Evolutionary conservation across 805 yeast species (phyloP), one percentile per base, ranked within the genome.

Genomic region (Yamadazyma phyllophila): DNA sequence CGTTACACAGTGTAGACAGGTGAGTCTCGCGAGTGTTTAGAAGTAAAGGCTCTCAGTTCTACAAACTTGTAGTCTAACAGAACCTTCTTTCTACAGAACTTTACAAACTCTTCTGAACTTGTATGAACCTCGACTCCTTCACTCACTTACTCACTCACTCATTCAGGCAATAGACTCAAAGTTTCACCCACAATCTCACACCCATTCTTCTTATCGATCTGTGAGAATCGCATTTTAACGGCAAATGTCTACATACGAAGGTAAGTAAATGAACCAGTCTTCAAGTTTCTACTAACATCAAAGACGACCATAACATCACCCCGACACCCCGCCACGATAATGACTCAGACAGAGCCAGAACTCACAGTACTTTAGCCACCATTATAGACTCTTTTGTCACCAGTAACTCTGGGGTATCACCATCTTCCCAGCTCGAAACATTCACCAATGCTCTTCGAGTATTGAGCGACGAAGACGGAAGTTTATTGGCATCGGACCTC

Each of bases 171-270:
- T n/a, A n/a, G n/a, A n/a, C n/a, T n/a, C n/a, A n/a, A n/a, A n/a
- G n/a, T n/a, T n/a, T n/a, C n/a, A n/a, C n/a, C n/a, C n/a, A n/a
- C n/a, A n/a, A n/a, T n/a, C n/a, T n/a, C n/a, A n/a, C n/a, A n/a
- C n/a, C n/a, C n/a, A n/a, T 6, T 20, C 6, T 20, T 20, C 3
- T 20, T 6, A 20, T 20, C 6, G 24, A 37, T 10, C 12, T 10
- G 12, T 31, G 31, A 24, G 10, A 30, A 24, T 30, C 35, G 45
- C 39, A 30, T 15, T 16, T 36, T 29, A 27, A 27, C 27, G 34
- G 36, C 41, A 24, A 36, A 68, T 71, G 76, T 67, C 76, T n/a
- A 69, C 69, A 34, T 71, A 71, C 57, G 76, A 71, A 63, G 67
- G 76, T 70, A 66, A 24, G 75, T 57, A 36, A 9, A 5, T 17